Base-by-base conservation (phyloP, 441 rosid genomes). In the Arabidopsis hybrid region DNA sequence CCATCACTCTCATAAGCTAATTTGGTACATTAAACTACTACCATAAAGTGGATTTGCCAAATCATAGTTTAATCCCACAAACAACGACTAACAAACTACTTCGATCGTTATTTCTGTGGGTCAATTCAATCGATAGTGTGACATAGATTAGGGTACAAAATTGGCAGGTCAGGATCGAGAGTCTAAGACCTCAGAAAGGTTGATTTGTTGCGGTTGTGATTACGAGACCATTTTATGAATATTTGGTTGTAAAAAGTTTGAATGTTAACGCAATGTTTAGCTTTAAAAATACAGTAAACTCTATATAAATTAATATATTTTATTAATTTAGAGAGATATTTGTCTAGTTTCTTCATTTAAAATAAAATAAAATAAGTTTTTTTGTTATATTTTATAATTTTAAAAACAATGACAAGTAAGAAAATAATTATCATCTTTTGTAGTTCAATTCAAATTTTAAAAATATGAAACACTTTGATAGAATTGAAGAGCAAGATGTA, bases 1-100 rank as follows among this genome's bases (percentile, higher is more conserved):
- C 61, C 79, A 70, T 76, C 79, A 57, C 47, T 76, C 59, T 76
- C 71, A 57, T 69, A 52, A 62, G 65, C 74, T 75, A 62, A 55
- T 69, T 57, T 55, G 35, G 11, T 62, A 69, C 52, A 68, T 49
- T 68, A 68, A 74, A 34, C 78, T 29, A 39, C 60, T 58, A 46
- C 34, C 26, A 17, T 59, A 50, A 66, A 59, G 67, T n/a, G 47
- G 47, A 10, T 60, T 67, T 67, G 38, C 46, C 21, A 45, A 16
- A 61, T 43, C 43, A 39, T 59, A 67, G 21, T 59, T 59, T 74
- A 74, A 67, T 67, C 31, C 67, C 62, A 46, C 65, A 35, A 57
- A 66, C 43, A 74, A 57, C 38, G 65, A 68, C 58, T 75, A 34
- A 52, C 47, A 60, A 67, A 43, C 67, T 60, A 74, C 67, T 58